Evolutionary conservation across 1,139 yeast species (phyloP).

Genomic region (Taphrina deformans): DNA sequence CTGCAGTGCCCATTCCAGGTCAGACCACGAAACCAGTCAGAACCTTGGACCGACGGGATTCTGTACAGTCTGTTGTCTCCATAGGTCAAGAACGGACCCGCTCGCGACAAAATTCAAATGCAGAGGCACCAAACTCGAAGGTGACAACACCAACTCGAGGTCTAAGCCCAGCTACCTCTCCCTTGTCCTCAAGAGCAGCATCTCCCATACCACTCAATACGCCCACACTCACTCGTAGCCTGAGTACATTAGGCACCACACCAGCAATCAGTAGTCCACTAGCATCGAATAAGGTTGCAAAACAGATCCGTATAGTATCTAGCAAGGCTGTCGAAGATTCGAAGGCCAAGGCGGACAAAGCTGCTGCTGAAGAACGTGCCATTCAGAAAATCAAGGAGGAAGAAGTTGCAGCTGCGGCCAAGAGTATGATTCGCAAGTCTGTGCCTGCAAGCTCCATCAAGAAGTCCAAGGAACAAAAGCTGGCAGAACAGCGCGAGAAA

Average conservation of each 20-base stretch:
- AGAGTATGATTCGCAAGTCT: conserved; percentile 13
- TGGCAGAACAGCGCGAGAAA: conserved; percentile 22
- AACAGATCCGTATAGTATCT: conserved; percentile 8
- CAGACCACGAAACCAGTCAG: background rate
- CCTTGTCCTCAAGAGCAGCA: background rate
- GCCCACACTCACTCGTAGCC: background rate
- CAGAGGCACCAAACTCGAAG: background rate
- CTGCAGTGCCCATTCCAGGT: background rate
- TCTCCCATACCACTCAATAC: conserved; percentile 9
- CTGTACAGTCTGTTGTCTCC: conserved; percentile 1
- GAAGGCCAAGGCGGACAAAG: conserved; percentile 7
- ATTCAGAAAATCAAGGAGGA: conserved; percentile 11
- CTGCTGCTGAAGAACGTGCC: conserved; percentile 22
- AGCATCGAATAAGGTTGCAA: conserved; percentile 10
- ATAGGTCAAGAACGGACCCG: background rate
- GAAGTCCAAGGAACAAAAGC: conserved; percentile 25
- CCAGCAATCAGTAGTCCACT: conserved; percentile 20
- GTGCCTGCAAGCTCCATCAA: conserved; percentile 23
- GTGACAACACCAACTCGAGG: background rate
- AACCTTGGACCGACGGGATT: background rate
- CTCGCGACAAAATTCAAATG: conserved; percentile 4
- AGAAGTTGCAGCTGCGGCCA: conserved; percentile 2
- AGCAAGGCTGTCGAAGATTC: conserved; percentile 7
- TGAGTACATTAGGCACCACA: background rate
- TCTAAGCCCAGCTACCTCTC: conserved; percentile 4